Evolutionary conservation across 169 alveolate genomes (phyloP), one percentile per base, ranked within the genome.

Genomic region (Condylostoma magnum): DNA sequence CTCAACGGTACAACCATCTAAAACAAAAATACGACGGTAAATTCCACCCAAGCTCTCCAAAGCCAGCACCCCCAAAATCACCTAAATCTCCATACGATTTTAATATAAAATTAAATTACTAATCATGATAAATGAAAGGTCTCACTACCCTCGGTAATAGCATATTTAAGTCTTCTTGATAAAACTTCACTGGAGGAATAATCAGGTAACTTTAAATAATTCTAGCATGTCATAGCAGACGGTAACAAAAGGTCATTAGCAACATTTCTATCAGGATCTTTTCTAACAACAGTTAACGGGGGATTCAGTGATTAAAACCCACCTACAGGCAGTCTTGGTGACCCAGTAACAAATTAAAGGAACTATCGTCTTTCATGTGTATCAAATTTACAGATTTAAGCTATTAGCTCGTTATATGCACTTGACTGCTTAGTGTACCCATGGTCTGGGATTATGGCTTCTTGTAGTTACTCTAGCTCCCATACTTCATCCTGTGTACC

Each of bases 201-300:
- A 69, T 88, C 95, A 4, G 99, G 99, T 36, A 96, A 80, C 85
- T 96, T 96, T 37, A 96, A 72, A 79, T 94, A 95, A 79, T 95
- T 95, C 55, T 97, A 90, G 76, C 99, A 96, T 15, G 98, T 95
- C 98, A 95, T 95, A 53, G 93, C 98, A 65, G 96, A 86, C 31
- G 98, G 98, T 63, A 96, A 84, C 66, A 74, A 76, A 37, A 80
- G 71, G 76, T 92, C 94, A 36, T 90, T 84, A 75, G 28, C 44
- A 5, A 73, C 77, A 1, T 69, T 55, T 4, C 47, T 48, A 25
- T 43, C 28, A 6, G 75, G 66, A 6, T 46, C 56, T 50, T 63
- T 77, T 78, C 82, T 82, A 51, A 79, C 86, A 10, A 83, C 81
- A 25, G 86, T 77, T 28, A 87, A 76, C 75, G 85, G 82, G n/a